These are phyloP conservation scores for Tulasnella sp. DNA, from an alignment of 768 basidiomycete species.

Conservation along the genomic window DNA sequence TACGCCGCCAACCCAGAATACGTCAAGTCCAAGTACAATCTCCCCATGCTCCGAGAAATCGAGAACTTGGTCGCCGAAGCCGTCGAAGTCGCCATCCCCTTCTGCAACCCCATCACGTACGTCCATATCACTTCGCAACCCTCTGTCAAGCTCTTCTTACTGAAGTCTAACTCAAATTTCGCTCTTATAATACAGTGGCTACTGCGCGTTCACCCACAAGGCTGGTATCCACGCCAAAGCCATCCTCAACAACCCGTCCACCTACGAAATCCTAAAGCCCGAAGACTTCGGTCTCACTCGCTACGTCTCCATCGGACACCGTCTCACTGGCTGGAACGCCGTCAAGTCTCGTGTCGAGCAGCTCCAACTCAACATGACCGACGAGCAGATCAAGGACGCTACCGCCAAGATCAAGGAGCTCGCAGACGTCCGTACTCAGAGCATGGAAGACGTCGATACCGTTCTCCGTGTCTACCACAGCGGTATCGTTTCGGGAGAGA, in stretches of 20 bases:
- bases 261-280: conserved; percentile 98
- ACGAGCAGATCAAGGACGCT: conserved; percentile 97
- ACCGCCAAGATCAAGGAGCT: conserved; percentile 99
- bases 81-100: conserved; percentile 95
- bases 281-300: conserved; percentile 97
- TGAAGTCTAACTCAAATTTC: background rate
- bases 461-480: conserved; percentile 94
- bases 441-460: conserved; percentile 98
- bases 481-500: conserved; percentile 85
- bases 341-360: conserved; percentile 99
- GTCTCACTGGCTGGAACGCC: conserved; percentile 98
- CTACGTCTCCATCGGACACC: conserved; percentile 97
- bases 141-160: conserved; percentile 38
- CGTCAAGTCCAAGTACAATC: conserved; percentile 99
- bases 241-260: conserved; percentile 97
- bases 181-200: conserved; percentile 59
- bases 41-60: conserved; percentile 94
- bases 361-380: conserved; percentile 80
- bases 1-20: conserved; percentile 97
- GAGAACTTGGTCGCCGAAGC: conserved; percentile 99
- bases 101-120: conserved; percentile 92
- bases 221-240: conserved; percentile 99
- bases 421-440: conserved; percentile 95
- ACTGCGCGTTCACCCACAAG: conserved; percentile 99
- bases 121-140: conserved; percentile 34